Evolutionary conservation across 2,329 filamentous ascomycete genomes (phyloP), one percentile per base, ranked within the genome.

Genomic region (Venturia nashicola): DNA sequence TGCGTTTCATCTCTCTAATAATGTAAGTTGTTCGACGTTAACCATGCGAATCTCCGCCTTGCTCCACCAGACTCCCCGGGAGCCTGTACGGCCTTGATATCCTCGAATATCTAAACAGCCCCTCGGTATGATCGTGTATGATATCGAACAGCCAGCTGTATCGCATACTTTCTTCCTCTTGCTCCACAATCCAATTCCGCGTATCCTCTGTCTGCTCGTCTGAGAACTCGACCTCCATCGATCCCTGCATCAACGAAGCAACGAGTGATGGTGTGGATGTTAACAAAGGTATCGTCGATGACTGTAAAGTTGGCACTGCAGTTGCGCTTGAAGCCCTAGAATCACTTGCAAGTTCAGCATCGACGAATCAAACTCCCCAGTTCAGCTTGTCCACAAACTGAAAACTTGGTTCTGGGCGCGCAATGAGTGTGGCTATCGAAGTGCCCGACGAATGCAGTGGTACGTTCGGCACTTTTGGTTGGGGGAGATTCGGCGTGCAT

Each of bases 61-160:
- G 32, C 51, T 36, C 32, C 32, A 9, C 9, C 14, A 36, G n/a
- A 36, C 32, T 57, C 27, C 32, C 51, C 5, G 51, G 32, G 3
- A 36, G 16, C 27, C 36, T 57, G 32, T 57, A 36, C 11, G 51
- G 27, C 12, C 51, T 27, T 32, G 51, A 34, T 18, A 57, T 16
- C 51, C 51, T 57, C 32, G 51, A 57, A 57, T 62, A 48, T 32
- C 43, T 51, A 20, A 62, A 51, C 1, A 62, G 42, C 8, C 61
- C 61, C 11, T 46, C 51, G 4, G 61, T 55, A 43, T 63, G 51
- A 57, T 63, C 61, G 16, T 63, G 61, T 55, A 63, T 55, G 23
- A 63, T 63, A 59, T 63, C 61, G 16, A 63, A 57, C 32, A 63
- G 48, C 61, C 61, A 63, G 51, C 42, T 57, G 39, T 63, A 63